These are phyloP conservation scores for Phaeosphaeria sp. DNA, from an alignment of 2,329 filamentous ascomycete species.

Conservation along the genomic window DNA sequence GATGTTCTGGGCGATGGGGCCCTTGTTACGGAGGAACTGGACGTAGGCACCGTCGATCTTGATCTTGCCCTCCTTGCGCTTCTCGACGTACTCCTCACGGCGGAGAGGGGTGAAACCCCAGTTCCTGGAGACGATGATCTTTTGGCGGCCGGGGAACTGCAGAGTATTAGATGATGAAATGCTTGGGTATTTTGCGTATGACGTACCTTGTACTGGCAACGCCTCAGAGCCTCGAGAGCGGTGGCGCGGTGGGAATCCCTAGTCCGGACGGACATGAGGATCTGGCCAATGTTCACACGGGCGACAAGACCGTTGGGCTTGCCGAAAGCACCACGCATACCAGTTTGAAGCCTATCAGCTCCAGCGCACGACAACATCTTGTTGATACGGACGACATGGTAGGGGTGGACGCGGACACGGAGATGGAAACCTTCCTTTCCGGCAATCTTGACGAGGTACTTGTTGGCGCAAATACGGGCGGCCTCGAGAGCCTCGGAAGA, in stretches of 20 bases:
- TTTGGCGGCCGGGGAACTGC: slow-evolving; percentile 97
- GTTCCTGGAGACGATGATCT: slow-evolving; percentile 99
- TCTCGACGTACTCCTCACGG: slow-evolving; percentile 95
- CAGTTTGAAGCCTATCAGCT: slow-evolving; percentile 99
- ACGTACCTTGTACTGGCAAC: slow-evolving; percentile 91
- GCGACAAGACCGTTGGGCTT: slow-evolving; percentile 99
- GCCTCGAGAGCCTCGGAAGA: slow-evolving; percentile 99
- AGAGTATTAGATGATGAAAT: slow-evolving; percentile 7
- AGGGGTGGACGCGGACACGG: slow-evolving; percentile 88
- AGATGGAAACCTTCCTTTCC: slow-evolving; percentile 77
- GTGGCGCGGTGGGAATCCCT: slow-evolving; percentile 90
- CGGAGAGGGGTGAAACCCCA: slow-evolving; percentile 99
- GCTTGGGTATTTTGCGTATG: neutral
- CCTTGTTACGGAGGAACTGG: slow-evolving; percentile 97
- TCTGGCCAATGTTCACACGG: slow-evolving; percentile 99
- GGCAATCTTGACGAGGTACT: slow-evolving; percentile 76
- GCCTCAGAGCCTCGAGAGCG: slow-evolving; percentile 97
- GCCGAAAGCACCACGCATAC: slow-evolving; percentile 99
- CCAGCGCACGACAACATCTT: slow-evolving; percentile 99
- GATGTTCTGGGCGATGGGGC: slow-evolving; percentile 84
- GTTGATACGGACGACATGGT: slow-evolving; percentile 99
- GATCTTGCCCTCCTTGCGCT: slow-evolving; percentile 91
- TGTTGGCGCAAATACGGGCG: slow-evolving; percentile 99
- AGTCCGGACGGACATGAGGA: slow-evolving; percentile 95
- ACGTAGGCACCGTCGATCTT: slow-evolving; percentile 99